Evolutionary conservation across 2,329 filamentous ascomycete species (phyloP), one percentile per base, ranked within the genome.

Genomic region (Pseudogymnoascus sp.): DNA sequence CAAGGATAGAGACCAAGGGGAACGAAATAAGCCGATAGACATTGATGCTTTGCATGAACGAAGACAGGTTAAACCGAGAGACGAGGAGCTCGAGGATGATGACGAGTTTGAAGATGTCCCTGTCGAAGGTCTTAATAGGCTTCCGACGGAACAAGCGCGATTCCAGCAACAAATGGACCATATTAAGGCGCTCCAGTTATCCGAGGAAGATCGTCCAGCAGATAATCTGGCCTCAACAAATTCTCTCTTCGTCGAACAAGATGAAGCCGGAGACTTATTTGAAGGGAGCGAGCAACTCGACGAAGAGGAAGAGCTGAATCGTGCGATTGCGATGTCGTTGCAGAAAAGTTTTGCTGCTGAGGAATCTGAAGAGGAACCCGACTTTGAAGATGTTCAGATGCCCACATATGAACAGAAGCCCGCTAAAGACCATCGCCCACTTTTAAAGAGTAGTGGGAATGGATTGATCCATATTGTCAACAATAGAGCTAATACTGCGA

Each of bases 1-100:
- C 65, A 91, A 87, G 65, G 88, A 91, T 64, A 95, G 90, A 66
- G 85, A 94, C 60, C 82, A 87, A 45, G 92, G 91, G 2, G 83
- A 90, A 66, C 84, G 85, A 28, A 88, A 92, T 66, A 96, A 92
- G 72, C 93, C 94, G 0, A 97, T 99, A 64, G 92, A 97, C 72
- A 84, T 99, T 16, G 94, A 99, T 72, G 84, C 78, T 61, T 80
- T 83, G 69, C 69, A 73, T 35, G 71, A 73, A 9, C 69, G 72
- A 9, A 63, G 80, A 38, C 82, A 84, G 25, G 81, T 84, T 60
- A 78, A 80, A 1, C 81, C 83, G 64, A 78, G 83, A 2, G 79
- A 81, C 1, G 79, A 84, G 1, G 80, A 85, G 3, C 84, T 86
- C 1, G 82, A 83, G 2, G 89, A 89, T 0, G 88, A 88, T 4